Evolutionary conservation across 2,329 filamentous ascomycete genomes (phyloP).

Genomic region (Lasiodiplodia hormozganensis): DNA sequence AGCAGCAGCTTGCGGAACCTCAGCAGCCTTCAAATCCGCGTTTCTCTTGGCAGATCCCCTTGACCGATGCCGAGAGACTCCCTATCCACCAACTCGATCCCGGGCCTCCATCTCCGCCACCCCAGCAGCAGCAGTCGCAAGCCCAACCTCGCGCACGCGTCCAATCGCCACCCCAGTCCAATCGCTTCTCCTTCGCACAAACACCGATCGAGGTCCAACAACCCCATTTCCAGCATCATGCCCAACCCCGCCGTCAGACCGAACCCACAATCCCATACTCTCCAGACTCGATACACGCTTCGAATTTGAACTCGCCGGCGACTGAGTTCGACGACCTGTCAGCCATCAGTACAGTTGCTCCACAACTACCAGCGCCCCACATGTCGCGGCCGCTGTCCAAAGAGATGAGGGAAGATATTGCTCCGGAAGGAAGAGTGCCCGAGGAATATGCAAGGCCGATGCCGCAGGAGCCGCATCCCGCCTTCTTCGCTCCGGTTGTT

Average conservation of each 20-base stretch:
- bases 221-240: conserved; percentile 34
- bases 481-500: conserved; percentile 30
- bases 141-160: conserved; percentile 33
- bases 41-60: conserved; percentile 45
- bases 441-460: conserved; percentile 37
- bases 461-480: conserved; percentile 33
- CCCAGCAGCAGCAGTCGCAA: conserved; percentile 27
- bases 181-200: conserved; percentile 45
- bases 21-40: conserved; percentile 33
- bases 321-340: conserved; percentile 31
- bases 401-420: conserved; percentile 25
- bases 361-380: conserved; percentile 26
- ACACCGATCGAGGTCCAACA: conserved; percentile 45
- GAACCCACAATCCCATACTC: conserved; percentile 36
- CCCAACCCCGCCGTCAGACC: conserved; percentile 34
- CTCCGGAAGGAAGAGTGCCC: conserved; percentile 1
- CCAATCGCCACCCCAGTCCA: conserved; percentile 27
- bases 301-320: conserved; percentile 35
- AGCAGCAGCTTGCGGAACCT: background rate
- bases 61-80: conserved; percentile 33
- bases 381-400: conserved; percentile 33
- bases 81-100: conserved; percentile 30
- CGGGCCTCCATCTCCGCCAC: conserved; percentile 12
- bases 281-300: conserved; percentile 31
- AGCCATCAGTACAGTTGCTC: conserved; percentile 32